Evolutionary conservation across 148 eudicot genomes (phyloP).

Genomic region (Simmondsia chinensis): DNA sequence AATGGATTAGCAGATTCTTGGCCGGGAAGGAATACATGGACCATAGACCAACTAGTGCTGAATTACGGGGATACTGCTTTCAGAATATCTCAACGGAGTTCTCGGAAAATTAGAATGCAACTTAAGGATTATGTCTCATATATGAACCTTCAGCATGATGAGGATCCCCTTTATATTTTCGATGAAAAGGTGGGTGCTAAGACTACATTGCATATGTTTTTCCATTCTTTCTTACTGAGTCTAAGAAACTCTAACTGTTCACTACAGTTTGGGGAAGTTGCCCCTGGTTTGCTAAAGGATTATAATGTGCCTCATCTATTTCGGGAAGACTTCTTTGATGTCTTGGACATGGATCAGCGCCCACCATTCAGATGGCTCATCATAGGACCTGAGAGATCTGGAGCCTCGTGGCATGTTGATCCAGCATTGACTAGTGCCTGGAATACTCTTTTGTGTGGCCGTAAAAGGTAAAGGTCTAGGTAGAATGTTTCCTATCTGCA

Average conservation of each 20-base stretch:
- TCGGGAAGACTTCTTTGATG: slow-evolving; percentile 81
- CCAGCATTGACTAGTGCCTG: slow-evolving; percentile 99
- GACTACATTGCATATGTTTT: not conserved
- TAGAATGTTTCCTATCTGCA: not conserved
- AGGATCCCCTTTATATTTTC: slow-evolving; percentile 94
- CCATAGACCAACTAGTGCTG: slow-evolving; percentile 45
- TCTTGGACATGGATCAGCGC: slow-evolving; percentile 59
- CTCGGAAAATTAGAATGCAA: slow-evolving; percentile 54
- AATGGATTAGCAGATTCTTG: slow-evolving; percentile 73
- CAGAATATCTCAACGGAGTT: slow-evolving; percentile 73
- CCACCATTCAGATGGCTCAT: slow-evolving; percentile 94
- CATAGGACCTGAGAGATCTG: slow-evolving; percentile 97
- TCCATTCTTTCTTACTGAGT: not conserved
- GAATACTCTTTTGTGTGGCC: slow-evolving; percentile 88
- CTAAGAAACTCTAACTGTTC: slow-evolving; percentile 4
- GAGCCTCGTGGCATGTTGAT: slow-evolving; percentile 99
- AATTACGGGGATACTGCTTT: slow-evolving; percentile 71
- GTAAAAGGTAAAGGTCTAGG: slow-evolving; percentile 52
- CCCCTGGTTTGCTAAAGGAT: slow-evolving; percentile 74
- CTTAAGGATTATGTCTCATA: slow-evolving; percentile 68
- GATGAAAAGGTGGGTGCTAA: slow-evolving; percentile 63
- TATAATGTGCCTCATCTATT: slow-evolving; percentile 85
- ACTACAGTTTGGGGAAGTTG: slow-evolving; percentile 83
- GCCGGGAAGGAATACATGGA: slow-evolving; percentile 76
- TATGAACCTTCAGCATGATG: slow-evolving; percentile 81